Evolutionary conservation across 169 alveolate genomes (phyloP).

Genomic region (Besnoitia besnoiti): DNA sequence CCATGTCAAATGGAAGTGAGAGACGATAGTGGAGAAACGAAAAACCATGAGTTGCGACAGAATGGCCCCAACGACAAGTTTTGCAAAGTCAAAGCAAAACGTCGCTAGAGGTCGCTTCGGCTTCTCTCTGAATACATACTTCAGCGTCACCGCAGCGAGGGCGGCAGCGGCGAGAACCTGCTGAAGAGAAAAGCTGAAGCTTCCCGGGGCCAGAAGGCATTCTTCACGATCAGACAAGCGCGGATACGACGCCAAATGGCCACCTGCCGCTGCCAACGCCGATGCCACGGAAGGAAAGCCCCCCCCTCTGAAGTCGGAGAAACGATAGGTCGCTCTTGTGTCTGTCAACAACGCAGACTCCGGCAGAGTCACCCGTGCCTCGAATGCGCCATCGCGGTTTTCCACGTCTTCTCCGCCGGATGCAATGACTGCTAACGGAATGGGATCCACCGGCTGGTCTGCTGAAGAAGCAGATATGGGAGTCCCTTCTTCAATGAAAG

Average conservation of each 20-base stretch:
- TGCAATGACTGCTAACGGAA: not conserved
- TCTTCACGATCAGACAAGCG: slow-evolving; percentile 9
- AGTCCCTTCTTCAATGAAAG: not conserved
- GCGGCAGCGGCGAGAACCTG: slow-evolving; percentile 12
- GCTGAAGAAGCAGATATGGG: not conserved
- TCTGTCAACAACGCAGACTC: not conserved
- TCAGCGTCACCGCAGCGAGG: not conserved
- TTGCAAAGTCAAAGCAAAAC: slow-evolving; percentile 24
- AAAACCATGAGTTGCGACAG: slow-evolving; percentile 23
- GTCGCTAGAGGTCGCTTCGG: not conserved
- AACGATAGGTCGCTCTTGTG: not conserved
- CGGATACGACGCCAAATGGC: not conserved
- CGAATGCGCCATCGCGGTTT: not conserved
- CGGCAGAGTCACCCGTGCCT: not conserved
- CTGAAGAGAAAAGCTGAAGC: slow-evolving; percentile 24
- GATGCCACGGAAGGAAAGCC: not conserved
- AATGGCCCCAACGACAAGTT: slow-evolving; percentile 1
- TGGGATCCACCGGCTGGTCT: not conserved
- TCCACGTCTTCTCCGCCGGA: not conserved
- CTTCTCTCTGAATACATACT: not conserved
- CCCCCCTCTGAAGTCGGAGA: not conserved
- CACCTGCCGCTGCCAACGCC: slow-evolving; percentile 10
- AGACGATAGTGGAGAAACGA: not conserved
- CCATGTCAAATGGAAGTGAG: not conserved
- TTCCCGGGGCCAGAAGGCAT: slow-evolving; percentile 23